Percentiles rank a stretch among this genome's conserved stretches.
Evolutionary conservation across 2,329 filamentous ascomycete species (phyloP).

Genomic region (Curvularia sp.): DNA sequence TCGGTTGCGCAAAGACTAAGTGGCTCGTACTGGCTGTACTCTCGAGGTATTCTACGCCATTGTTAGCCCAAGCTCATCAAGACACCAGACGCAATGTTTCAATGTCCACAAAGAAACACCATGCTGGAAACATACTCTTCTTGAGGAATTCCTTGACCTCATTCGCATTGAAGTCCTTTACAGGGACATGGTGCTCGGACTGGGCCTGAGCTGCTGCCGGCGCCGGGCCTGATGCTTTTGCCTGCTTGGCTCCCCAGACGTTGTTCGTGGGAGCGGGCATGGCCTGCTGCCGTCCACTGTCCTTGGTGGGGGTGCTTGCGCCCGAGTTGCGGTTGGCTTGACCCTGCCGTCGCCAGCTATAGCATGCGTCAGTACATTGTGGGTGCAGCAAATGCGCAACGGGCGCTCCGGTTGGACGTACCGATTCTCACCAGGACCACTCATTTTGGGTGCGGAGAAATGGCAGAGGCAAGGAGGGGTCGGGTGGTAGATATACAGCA

Average conservation of each 20-base stretch:
- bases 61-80: slow-evolving; percentile 28
- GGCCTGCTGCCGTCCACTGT: slow-evolving; percentile 44
- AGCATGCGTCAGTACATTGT: slow-evolving; percentile 23
- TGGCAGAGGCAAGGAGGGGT: slow-evolving; percentile 37
- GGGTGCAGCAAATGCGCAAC: background rate
- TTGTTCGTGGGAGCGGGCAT: slow-evolving; percentile 42
- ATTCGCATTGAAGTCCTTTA: slow-evolving; percentile 53
- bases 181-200: slow-evolving; percentile 44
- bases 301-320: slow-evolving; percentile 44
- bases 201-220: slow-evolving; percentile 26
- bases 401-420: slow-evolving; percentile 21
- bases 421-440: slow-evolving; percentile 50
- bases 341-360: slow-evolving; percentile 48
- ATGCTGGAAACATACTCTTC: slow-evolving; percentile 42
- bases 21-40: slow-evolving; percentile 36
- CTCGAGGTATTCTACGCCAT: slow-evolving; percentile 36
- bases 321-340: slow-evolving; percentile 43
- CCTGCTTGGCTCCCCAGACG: slow-evolving; percentile 44
- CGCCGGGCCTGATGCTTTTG: slow-evolving; percentile 35
- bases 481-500: slow-evolving; percentile 33
- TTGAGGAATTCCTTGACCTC: slow-evolving; percentile 54
- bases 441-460: slow-evolving; percentile 43
- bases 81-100: background rate
- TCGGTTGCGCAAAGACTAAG: slow-evolving; percentile 1
- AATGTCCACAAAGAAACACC: background rate